These are phyloP conservation scores for Oryza meyeriana DNA, from an alignment of 176 grass and related monocot species.

Conservation along the genomic window DNA sequence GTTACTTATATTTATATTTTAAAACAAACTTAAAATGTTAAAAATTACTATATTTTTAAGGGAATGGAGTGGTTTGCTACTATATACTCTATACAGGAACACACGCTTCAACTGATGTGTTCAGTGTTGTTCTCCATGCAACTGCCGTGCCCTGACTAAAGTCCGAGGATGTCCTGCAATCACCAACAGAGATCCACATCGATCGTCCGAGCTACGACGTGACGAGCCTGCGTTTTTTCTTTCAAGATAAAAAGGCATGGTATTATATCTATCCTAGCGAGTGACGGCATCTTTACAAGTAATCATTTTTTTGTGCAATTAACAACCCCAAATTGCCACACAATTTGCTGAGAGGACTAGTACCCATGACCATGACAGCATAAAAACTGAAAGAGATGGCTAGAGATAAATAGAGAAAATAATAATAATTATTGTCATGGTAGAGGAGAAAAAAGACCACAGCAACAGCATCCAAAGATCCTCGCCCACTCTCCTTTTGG, in stretches of 20 bases:
- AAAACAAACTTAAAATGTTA: no score
- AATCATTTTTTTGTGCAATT: neutral
- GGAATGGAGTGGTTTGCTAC: neutral
- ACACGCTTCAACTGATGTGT: neutral
- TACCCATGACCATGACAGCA: slow-evolving; percentile 1
- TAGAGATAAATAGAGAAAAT: neutral
- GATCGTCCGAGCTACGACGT: neutral
- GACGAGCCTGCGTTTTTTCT: neutral
- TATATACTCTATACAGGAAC: neutral
- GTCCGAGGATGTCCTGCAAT: neutral
- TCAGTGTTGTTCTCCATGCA: neutral
- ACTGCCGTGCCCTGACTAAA: neutral
- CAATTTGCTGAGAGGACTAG: slow-evolving; percentile 22
- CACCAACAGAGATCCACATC: neutral
- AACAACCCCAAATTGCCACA: neutral
- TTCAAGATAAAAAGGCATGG: neutral
- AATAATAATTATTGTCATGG: neutral
- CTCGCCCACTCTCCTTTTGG: slow-evolving; percentile 33
- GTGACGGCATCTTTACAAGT: neutral
- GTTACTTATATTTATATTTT: no score
- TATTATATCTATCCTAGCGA: neutral
- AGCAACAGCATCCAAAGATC: slow-evolving; percentile 40
- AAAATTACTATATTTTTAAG: no score
- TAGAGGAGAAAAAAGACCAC: slow-evolving; percentile 15
- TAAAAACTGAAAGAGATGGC: neutral